phyloP scores from a whole-genome alignment of 306 rosid genomes.

The Hylodesmum podocarpum region DNA sequence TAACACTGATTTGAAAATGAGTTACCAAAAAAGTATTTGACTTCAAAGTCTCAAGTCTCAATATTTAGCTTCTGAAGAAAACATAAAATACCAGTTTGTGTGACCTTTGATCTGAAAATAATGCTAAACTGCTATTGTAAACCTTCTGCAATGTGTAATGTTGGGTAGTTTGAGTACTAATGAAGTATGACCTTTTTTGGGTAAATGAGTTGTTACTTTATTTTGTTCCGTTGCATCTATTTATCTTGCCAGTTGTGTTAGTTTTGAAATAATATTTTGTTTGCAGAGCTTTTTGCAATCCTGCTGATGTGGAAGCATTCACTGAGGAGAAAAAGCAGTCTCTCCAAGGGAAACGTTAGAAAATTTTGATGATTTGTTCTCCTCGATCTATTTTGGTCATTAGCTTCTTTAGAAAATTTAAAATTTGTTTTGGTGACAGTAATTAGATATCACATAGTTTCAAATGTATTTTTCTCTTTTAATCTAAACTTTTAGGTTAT shows the following conservation, averaged over 20 bases:
- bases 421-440: too few species aligned
- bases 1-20: neutral
- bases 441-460: neutral
- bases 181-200: neutral
- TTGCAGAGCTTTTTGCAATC: constrained; percentile 95
- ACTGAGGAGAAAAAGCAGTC: constrained; percentile 94
- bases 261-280: constrained; percentile 33
- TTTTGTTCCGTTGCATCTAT: constrained; percentile 1
- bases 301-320: constrained; percentile 95
- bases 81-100: too few species aligned
- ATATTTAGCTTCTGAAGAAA: neutral
- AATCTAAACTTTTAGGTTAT: neutral
- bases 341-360: constrained; percentile 77
- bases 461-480: neutral
- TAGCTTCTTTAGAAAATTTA: too few species aligned
- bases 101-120: neutral
- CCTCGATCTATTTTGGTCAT: too few species aligned
- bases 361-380: too few species aligned
- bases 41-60: neutral
- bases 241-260: constrained; percentile 19
- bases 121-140: neutral
- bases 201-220: neutral
- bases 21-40: neutral
- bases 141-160: neutral
- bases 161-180: neutral